phyloP scores from a whole-genome alignment of 2,329 filamentous ascomycete genomes.

The Arthrocladium fulminans region DNA sequence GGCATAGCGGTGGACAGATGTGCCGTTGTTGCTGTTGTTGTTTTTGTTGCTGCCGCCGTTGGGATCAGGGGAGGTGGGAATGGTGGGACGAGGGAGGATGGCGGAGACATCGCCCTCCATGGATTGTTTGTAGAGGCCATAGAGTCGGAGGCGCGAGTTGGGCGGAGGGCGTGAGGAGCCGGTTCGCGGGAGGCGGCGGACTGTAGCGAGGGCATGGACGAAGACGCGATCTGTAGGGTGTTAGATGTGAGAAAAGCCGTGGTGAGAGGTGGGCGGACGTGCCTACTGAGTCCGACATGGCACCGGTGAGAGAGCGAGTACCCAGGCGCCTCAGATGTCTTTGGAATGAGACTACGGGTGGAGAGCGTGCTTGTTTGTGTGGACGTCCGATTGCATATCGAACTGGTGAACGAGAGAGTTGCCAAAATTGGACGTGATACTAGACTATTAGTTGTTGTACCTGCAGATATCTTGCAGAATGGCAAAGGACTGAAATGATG shows the following conservation, averaged over 20 bases:
- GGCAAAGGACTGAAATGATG: too few relatives aligned
- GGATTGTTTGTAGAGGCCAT: constrained; percentile 97
- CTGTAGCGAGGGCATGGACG: constrained; percentile 95
- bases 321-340: too few relatives aligned
- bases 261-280: constrained; percentile 18
- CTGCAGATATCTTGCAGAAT: too few relatives aligned
- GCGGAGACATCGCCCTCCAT: constrained; percentile 96
- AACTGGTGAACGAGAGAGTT: too few relatives aligned
- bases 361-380: not conserved
- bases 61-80: constrained; percentile 14
- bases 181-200: constrained; percentile 93
- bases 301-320: not conserved
- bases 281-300: constrained; percentile 41
- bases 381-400: too few relatives aligned
- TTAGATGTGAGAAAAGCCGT: not conserved
- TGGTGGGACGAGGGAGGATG: constrained; percentile 74
- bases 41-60: not conserved
- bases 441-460: too few relatives aligned
- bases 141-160: constrained; percentile 75
- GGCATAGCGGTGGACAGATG: constrained; percentile 21
- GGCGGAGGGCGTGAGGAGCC: constrained; percentile 82
- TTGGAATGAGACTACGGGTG: too few relatives aligned
- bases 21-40: constrained; percentile 8
- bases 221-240: constrained; percentile 75
- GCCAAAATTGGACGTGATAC: too few relatives aligned